Evolutionary conservation across 306 rosid species (phyloP), one percentile per base, ranked within the genome.

Genomic region (Inga laurina): DNA sequence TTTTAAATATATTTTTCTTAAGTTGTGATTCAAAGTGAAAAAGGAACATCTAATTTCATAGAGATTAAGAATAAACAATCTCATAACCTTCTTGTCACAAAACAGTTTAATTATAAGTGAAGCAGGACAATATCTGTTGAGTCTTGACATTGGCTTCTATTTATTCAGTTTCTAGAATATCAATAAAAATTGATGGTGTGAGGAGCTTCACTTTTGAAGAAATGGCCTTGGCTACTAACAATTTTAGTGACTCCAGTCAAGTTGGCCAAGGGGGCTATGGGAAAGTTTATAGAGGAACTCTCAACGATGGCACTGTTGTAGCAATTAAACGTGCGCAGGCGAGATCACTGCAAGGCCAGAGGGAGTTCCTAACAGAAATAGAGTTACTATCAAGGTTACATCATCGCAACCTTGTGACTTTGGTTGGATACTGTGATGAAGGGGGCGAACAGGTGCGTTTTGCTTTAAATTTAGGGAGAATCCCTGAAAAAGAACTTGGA

Each of bases 291-390:
- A 94, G 69, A 88, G 97, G 98, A 32, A 72, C 70, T 85, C 90
- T 94, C 37, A 57, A 86, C 39, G 93, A 89, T 45, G 90, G 94
- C 82, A 88, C 89, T 1, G 66, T 82, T 72, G 94, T 91, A 74
- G 98, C 98, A 68, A 94, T 94, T 69, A 94, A 94, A 88, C 97
- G 98, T 84, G 98, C 98, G 66, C 97, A 80, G 82, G 97, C 87
- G 79, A 92, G 91, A 27, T 94, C 97, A 19, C 79, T 92, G 74
- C 98, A 94, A 88, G 98, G 98, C 45, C 93, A 91, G 85, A 92
- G 82, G 86, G 98, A 94, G 92, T 94, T 94, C 85, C 88, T 94
- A 45, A 94, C 98, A 46, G 98, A 94, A 85, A 94, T 94, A 89
- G 87, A 92, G 41, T 80, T 94, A 74, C 82, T 94, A 56, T 92